phyloP scores from a whole-genome alignment of 345 rosid genomes.

The Turritis glabra region DNA sequence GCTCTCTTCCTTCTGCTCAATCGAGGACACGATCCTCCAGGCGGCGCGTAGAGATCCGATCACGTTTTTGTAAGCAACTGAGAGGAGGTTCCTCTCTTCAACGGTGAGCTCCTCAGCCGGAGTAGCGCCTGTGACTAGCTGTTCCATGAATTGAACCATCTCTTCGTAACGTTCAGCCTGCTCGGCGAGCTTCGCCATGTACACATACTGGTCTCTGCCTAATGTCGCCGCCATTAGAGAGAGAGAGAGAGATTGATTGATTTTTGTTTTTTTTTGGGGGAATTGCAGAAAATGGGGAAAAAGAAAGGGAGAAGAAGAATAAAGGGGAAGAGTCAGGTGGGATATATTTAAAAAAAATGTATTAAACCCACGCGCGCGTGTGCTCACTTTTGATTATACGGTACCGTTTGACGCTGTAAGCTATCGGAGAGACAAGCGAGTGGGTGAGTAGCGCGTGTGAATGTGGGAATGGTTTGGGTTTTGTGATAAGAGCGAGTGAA shows the following conservation, averaged over 20 bases:
- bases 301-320: slow-evolving; percentile 20
- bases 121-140: slow-evolving; percentile 73
- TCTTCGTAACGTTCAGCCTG: slow-evolving; percentile 98
- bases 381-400: background rate
- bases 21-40: slow-evolving; percentile 93
- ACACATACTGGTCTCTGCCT: slow-evolving; percentile 84
- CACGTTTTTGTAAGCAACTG: slow-evolving; percentile 97
- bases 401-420: background rate
- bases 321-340: slow-evolving; percentile 30
- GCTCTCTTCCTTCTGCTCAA: slow-evolving; percentile 94
- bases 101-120: slow-evolving; percentile 83
- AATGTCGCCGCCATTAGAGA: slow-evolving; percentile 44
- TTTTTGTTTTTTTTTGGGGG: background rate
- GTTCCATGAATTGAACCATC: slow-evolving; percentile 95
- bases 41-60: slow-evolving; percentile 98
- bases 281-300: background rate
- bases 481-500: slow-evolving; percentile 42
- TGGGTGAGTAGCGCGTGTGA: slow-evolving; percentile 19
- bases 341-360: background rate
- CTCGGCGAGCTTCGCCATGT: slow-evolving; percentile 93
- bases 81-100: slow-evolving; percentile 94
- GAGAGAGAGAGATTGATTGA: background rate
- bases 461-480: background rate
- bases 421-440: background rate
- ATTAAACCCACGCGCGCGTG: slow-evolving; percentile 22